Percentiles rank a stretch among this genome's conserved stretches.
Conservation (phyloP, 1,284 basidiomycete genomes). For the Pseudozyma tsukubaensis region DNA sequence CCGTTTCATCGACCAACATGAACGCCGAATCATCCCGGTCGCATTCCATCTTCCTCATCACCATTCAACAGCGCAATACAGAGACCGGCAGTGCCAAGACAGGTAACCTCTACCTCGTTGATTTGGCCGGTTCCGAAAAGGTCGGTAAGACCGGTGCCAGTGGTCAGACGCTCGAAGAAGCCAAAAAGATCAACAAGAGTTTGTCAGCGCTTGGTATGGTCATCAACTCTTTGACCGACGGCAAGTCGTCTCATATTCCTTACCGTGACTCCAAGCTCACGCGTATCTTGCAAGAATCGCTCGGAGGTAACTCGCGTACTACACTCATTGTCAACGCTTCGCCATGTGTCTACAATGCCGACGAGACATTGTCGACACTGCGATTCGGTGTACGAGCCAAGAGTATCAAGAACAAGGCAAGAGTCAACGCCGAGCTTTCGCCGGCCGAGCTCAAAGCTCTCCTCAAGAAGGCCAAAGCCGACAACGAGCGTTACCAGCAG, state of each 20-base stretch:
- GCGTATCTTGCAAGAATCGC: constrained; percentile 98
- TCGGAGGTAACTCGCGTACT: constrained; percentile 98
- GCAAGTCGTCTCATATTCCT: constrained; percentile 91
- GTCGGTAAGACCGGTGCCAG: constrained; percentile 99
- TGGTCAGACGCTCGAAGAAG: constrained; percentile 97
- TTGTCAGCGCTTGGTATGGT: constrained; percentile 98
- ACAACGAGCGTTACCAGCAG: constrained; percentile 84
- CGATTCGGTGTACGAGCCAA: constrained; percentile 96
- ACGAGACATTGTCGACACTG: constrained; percentile 95
- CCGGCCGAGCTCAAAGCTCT: constrained; percentile 94
- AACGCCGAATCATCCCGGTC: constrained; percentile 99
- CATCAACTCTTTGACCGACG: constrained; percentile 97
- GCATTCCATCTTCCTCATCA: constrained; percentile 98
- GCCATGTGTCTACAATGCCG: constrained; percentile 94
- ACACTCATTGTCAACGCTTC: constrained; percentile 99
- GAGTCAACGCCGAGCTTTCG: constrained; percentile 97
- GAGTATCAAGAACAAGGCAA: constrained; percentile 99
- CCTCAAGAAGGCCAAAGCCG: constrained; percentile 87
- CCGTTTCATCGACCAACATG: constrained; percentile 98
- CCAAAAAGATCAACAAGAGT: constrained; percentile 99
- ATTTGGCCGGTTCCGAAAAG: constrained; percentile 98
- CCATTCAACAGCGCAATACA: constrained; percentile 94
- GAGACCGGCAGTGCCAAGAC: constrained; percentile 95
- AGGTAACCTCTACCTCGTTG: constrained; percentile 96
- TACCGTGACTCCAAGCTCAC: constrained; percentile 99